Conservation (phyloP, 2,329 filamentous ascomycete species). For the Fusarium sp. region DNA sequence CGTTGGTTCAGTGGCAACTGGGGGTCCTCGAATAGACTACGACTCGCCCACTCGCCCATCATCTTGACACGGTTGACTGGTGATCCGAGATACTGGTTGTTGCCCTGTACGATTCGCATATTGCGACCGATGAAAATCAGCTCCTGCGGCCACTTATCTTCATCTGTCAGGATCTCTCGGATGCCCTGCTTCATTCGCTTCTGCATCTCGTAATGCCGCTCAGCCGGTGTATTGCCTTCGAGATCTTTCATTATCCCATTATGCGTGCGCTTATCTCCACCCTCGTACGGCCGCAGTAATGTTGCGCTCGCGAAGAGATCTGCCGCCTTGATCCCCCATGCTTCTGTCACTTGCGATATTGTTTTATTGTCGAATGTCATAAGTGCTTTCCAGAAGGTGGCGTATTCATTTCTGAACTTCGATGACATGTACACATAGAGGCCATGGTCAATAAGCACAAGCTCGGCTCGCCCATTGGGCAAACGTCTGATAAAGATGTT, state of each 20-base stretch:
- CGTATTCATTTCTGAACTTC: constrained; percentile 85
- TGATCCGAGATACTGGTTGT: constrained; percentile 89
- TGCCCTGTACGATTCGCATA: constrained; percentile 90
- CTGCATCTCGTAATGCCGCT: constrained; percentile 91
- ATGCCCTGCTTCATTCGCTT: constrained; percentile 77
- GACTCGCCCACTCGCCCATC: constrained; percentile 88
- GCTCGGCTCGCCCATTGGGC: constrained; percentile 82
- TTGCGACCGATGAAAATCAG: constrained; percentile 93
- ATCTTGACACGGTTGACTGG: constrained; percentile 95
- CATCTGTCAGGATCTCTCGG: constrained; percentile 78
- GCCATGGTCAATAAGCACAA: constrained; percentile 96
- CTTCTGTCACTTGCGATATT: constrained; percentile 73
- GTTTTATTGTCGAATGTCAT: constrained; percentile 92
- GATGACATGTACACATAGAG: constrained; percentile 93
- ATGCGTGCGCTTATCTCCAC: constrained; percentile 75
- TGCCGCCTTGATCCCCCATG: constrained; percentile 89
- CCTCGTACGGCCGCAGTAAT: constrained; percentile 88
- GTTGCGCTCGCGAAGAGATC: constrained; percentile 94
- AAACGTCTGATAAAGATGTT: constrained; percentile 95
- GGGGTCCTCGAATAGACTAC: constrained; percentile 80
- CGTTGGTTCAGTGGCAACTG: constrained; percentile 71
- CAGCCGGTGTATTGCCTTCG: constrained; percentile 66
- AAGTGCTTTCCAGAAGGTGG: constrained; percentile 90
- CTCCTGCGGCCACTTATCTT: constrained; percentile 88
- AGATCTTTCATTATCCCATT: constrained; percentile 72